Evolutionary conservation across 2,329 filamentous ascomycete species (phyloP), one percentile per base, ranked within the genome.

Genomic region (Cercospora sp.): DNA sequence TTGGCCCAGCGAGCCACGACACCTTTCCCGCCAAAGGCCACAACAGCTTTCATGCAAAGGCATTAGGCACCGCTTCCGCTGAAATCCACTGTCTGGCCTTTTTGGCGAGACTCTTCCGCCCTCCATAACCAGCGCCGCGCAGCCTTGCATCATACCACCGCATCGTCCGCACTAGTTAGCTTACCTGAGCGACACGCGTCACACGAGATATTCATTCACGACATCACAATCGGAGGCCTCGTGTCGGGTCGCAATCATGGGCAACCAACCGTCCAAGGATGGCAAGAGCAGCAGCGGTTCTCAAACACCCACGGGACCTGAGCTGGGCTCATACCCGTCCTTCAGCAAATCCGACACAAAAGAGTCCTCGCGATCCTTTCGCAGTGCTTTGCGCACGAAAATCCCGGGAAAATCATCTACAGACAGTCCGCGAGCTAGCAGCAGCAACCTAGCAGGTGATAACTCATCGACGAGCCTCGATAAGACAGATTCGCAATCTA

Each of bases 271-370:
- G 75, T 93, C 91, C 74, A 71, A 71, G 59, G 74, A 76, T 39
- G 81, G 82, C 72, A 81, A 80, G 70, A 80, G 80, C 71, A 80
- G 79, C 67, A 80, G 79, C 67, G 81, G 81, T 67, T 78, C 75
- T 55, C 74, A 78, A 45, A 81, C 81, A 66, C 83, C 83, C 48
- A 82, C 80, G 67, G 83, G 81, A 71, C 88, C 91, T 42, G 84
- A 87, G 69, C 83, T 97, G 67, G 90, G 93, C 79, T 91, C 92
- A 31, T 96, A 95, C 80, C 94, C 94, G 30, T 97, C 94, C 30
- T 94, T 98, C 79, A 91, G 90, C 81, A 91, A 91, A 78, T 93
- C 93, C 66, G 94, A 98, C 78, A 98, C 94, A 30, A 94, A 94
- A 79, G 94, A 97, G 72, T 97, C 93, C 6, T 88, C 91, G 33